These are phyloP conservation scores for Fusarium papillatum DNA, from an alignment of 2,329 filamentous ascomycete genomes.

Conservation along the genomic window DNA sequence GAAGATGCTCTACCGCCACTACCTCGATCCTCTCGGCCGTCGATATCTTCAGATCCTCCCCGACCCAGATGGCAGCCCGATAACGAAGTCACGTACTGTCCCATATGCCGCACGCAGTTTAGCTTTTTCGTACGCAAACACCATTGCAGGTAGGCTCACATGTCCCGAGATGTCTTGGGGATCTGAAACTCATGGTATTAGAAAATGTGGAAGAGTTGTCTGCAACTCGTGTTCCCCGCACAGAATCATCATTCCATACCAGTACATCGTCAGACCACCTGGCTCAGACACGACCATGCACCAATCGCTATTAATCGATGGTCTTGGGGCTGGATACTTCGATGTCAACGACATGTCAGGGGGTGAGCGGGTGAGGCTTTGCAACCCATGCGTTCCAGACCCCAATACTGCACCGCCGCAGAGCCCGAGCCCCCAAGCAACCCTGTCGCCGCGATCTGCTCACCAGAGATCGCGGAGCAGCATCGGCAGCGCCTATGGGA, in stretches of 20 bases:
- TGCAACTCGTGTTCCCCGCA: conserved; percentile 93
- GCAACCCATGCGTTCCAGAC: conserved; percentile 74
- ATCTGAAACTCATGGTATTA: conserved; percentile 48
- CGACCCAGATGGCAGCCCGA: conserved; percentile 92
- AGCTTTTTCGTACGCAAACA: conserved; percentile 91
- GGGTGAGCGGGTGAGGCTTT: conserved; percentile 70
- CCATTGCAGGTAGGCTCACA: conserved; percentile 80
- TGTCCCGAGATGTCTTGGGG: not conserved
- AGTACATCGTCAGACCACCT: conserved; percentile 90
- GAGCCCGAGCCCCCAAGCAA: conserved; percentile 52
- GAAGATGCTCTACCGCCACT: conserved; percentile 36
- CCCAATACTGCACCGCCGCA: conserved; percentile 70
- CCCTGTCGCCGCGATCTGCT: conserved; percentile 50
- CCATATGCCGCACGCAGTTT: conserved; percentile 86
- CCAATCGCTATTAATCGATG: conserved; percentile 52
- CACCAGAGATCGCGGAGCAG: conserved; percentile 63
- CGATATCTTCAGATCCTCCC: conserved; percentile 58
- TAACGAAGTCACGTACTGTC: conserved; percentile 83
- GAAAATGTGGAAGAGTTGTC: conserved; percentile 94
- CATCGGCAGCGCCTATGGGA: conserved; percentile 49
- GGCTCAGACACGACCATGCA: conserved; percentile 56
- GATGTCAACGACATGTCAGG: conserved; percentile 63
- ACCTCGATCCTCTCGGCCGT: conserved; percentile 32
- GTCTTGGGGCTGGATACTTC: conserved; percentile 55
- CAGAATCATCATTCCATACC: conserved; percentile 92